phyloP scores from a whole-genome alignment of 768 basidiomycete species.

The Lactarius tabidus region DNA sequence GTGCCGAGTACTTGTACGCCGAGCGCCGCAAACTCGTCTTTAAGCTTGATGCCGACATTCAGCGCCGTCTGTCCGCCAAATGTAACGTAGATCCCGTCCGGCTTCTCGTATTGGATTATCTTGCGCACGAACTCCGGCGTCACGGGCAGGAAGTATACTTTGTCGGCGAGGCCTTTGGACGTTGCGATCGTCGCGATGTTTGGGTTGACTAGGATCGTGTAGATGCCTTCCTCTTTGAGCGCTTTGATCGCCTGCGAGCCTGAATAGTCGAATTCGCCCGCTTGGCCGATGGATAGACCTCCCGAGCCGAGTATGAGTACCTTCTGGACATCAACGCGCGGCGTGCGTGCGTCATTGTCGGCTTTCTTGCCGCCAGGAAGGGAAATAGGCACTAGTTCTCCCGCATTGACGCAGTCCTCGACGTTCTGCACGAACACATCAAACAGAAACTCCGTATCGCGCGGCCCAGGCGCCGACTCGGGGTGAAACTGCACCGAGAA shows the following conservation, averaged over 20 bases:
- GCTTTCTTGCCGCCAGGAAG: slow-evolving; percentile 79
- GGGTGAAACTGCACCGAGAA: slow-evolving; percentile 99
- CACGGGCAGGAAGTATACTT: slow-evolving; percentile 98
- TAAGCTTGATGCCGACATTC: slow-evolving; percentile 95
- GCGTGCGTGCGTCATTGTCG: slow-evolving; percentile 72
- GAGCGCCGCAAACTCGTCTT: slow-evolving; percentile 88
- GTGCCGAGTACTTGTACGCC: slow-evolving; percentile 95
- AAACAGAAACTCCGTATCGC: slow-evolving; percentile 98
- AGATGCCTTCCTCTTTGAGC: slow-evolving; percentile 97
- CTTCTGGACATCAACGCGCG: slow-evolving; percentile 78
- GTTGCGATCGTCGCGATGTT: slow-evolving; percentile 99
- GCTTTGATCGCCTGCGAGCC: slow-evolving; percentile 99
- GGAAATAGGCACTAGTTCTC: slow-evolving; percentile 50
- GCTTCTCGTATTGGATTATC: slow-evolving; percentile 98
- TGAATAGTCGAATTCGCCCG: slow-evolving; percentile 99
- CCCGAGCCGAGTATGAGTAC: slow-evolving; percentile 97
- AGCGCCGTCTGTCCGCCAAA: slow-evolving; percentile 98
- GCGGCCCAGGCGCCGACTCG: slow-evolving; percentile 92
- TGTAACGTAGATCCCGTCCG: slow-evolving; percentile 97
- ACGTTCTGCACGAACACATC: slow-evolving; percentile 94
- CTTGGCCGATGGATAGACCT: slow-evolving; percentile 96
- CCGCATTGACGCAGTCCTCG: slow-evolving; percentile 62
- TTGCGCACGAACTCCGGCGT: slow-evolving; percentile 97
- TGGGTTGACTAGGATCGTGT: slow-evolving; percentile 97
- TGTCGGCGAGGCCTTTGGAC: slow-evolving; percentile 95